These are phyloP conservation scores for Bombardia bombarda DNA, from an alignment of 495 filamentous ascomycete species.

Conservation along the genomic window DNA sequence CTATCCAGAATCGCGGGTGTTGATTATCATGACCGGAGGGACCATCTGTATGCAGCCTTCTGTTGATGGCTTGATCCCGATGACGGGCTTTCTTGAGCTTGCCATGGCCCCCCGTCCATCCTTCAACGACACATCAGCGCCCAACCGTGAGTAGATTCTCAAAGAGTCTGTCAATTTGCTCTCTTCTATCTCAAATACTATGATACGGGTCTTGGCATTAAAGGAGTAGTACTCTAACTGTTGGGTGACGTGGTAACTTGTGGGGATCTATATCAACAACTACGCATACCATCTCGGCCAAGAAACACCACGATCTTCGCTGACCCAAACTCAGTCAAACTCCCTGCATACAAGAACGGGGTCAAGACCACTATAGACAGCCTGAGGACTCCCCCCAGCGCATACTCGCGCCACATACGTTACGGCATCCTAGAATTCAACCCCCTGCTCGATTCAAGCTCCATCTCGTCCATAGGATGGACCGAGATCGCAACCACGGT, in stretches of 20 bases:
- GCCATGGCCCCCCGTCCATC: slow-evolving; percentile 76
- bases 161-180: neutral
- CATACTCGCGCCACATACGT: slow-evolving; percentile 74
- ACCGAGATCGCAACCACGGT: slow-evolving; percentile 68
- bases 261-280: neutral
- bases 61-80: slow-evolving; percentile 58
- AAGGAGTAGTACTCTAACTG: neutral
- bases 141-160: slow-evolving; percentile 6
- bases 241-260: neutral
- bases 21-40: slow-evolving; percentile 90
- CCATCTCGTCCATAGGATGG: slow-evolving; percentile 88
- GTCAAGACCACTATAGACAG: slow-evolving; percentile 35
- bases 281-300: no score
- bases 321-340: slow-evolving; percentile 17
- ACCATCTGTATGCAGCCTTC: slow-evolving; percentile 91
- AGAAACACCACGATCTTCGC: slow-evolving; percentile 1
- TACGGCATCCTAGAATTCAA: slow-evolving; percentile 85
- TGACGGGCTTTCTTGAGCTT: slow-evolving; percentile 72
- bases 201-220: neutral
- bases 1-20: slow-evolving; percentile 65
- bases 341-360: slow-evolving; percentile 35
- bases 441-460: slow-evolving; percentile 81
- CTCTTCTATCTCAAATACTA: neutral
- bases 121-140: slow-evolving; percentile 75
- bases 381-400: slow-evolving; percentile 71